Conservation (phyloP, 345 rosid genomes). For the Dipteronia dyeriana region DNA sequence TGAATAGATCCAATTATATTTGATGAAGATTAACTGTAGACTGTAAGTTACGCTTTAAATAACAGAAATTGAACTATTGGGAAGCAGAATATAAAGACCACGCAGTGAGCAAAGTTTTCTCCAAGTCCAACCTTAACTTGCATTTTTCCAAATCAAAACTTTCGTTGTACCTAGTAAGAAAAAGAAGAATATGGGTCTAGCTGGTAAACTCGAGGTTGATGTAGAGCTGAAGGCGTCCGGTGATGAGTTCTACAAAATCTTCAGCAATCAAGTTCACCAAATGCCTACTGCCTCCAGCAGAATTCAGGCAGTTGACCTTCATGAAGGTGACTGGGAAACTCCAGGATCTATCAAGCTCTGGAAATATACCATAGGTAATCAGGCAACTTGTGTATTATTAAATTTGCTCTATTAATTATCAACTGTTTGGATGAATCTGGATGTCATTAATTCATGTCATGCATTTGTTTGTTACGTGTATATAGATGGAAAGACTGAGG, state of each 20-base stretch:
- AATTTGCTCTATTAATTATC: too few species aligned
- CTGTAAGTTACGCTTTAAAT: too few species aligned
- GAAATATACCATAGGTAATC: conserved; percentile 25
- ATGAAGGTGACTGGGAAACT: conserved; percentile 39
- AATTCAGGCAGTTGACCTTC: conserved; percentile 25
- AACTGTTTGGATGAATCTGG: too few species aligned
- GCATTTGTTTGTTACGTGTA: too few species aligned
- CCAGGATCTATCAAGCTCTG: conserved; percentile 33
- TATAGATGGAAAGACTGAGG: conserved; percentile 29
- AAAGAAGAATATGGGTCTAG: background rate
- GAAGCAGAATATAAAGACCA: background rate
- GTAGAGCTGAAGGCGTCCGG: conserved; percentile 31
- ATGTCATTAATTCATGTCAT: too few species aligned
- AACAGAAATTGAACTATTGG: too few species aligned
- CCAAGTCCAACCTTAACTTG: too few species aligned
- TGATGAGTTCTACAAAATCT: conserved; percentile 19
- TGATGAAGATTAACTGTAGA: too few species aligned
- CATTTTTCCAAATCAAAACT: background rate
- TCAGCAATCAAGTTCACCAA: conserved; percentile 20
- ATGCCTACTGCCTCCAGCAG: conserved; percentile 22
- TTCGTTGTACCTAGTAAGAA: background rate
- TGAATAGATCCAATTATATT: too few species aligned
- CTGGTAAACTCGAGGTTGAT: conserved; percentile 32
- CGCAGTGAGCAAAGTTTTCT: background rate
- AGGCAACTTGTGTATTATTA: too few species aligned